Base-by-base conservation (phyloP, 306 rosid species). In the Trifolium subterraneum region DNA sequence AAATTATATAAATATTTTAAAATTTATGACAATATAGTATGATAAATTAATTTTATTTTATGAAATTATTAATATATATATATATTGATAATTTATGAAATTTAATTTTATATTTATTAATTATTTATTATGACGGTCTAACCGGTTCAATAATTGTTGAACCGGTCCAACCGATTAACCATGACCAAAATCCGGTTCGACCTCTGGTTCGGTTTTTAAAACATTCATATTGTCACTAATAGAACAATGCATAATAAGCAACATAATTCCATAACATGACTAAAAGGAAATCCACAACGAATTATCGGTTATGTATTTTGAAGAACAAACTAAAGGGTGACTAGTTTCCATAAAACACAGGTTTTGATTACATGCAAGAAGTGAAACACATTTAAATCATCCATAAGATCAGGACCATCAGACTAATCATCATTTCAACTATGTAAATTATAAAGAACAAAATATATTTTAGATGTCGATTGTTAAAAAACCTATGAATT, bases 231-330 rank as follows among this genome's bases (percentile, higher is more conserved):
- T 67, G 50, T 48, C 74, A 74, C 19, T 33, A 62, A 10, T 25
- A 27, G 33, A 65, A 52, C 19, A 50, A 29, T 45, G 35, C 38
- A 7, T 51, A 68, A 45, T n/a, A n/a, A n/a, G n/a, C n/a, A n/a
- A n/a, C n/a, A n/a, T n/a, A n/a, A 29, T 45, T 22, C 27, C 58
- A 51, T 35, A 48, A 11, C 60, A 48, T 71, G 67, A n/a, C 16
- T 7, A 15, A 48, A 48, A 48, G 10, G 18, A 48, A 48, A 48
- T 48, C 55, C n/a, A 48, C 2, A n/a, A n/a, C 22, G 10, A 48
- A 48, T 1, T 7, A 3, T 48, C 10, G 6, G 55, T 48, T 48
- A 6, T 6, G 4, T n/a, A 3, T 48, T 48, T 48, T 15, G 9
- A n/a, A 8, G 22, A 48, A 18, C 22, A 48, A 54, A 54, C 7